Conservation (phyloP, 106 monocot genomes). For the Dioscorea alata region DNA sequence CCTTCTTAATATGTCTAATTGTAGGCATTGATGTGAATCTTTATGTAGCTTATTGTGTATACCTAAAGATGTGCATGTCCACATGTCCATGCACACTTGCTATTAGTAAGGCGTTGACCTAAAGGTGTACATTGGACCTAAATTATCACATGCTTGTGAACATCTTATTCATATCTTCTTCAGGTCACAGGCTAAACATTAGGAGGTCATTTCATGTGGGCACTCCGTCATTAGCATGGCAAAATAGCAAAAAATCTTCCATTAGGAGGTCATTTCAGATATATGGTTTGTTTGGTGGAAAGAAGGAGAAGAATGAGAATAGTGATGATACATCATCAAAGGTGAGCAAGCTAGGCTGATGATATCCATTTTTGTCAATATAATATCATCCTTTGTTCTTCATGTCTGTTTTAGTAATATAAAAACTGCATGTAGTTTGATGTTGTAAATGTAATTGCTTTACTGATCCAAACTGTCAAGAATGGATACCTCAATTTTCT, state of each 20-base stretch:
- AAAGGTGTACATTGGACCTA: no score
- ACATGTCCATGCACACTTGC: not conserved
- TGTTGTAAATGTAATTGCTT: not conserved
- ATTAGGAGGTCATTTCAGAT: constrained; percentile 38
- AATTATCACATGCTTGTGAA: no score
- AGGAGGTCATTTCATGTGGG: constrained; percentile 1
- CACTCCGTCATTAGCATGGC: constrained; percentile 21
- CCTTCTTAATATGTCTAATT: not conserved
- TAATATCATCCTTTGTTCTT: not conserved
- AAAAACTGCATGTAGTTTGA: not conserved
- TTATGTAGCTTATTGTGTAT: not conserved
- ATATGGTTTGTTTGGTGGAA: constrained; percentile 86
- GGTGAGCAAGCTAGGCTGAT: constrained; percentile 28
- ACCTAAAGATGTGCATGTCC: not conserved
- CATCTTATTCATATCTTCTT: constrained; percentile 4
- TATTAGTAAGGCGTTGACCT: not conserved
- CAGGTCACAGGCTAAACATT: constrained; percentile 27
- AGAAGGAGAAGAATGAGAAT: constrained; percentile 70
- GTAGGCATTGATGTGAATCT: not conserved
- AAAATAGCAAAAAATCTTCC: constrained; percentile 19
- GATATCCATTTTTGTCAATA: not conserved
- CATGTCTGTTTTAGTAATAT: not conserved
- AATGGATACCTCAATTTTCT: not conserved
- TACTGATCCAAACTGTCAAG: not conserved
- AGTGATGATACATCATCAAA: constrained; percentile 65